Percentiles rank a stretch among this genome's conserved stretches.
These are phyloP conservation scores for Colletotrichum karsti DNA, from an alignment of 2,329 filamentous ascomycete species.

Conservation along the genomic window DNA sequence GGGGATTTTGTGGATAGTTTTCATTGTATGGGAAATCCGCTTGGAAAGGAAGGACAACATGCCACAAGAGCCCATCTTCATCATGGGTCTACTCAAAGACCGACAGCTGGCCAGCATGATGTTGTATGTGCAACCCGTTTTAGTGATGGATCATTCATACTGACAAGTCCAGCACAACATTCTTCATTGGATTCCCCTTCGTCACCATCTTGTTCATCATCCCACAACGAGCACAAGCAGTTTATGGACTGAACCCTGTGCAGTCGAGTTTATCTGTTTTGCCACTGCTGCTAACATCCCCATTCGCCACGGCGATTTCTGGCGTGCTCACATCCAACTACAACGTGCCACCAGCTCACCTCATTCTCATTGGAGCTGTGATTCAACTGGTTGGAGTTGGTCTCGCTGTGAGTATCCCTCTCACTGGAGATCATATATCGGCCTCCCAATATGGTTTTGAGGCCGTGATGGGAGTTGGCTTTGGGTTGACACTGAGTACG, in stretches of 20 bases:
- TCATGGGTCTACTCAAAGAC: neutral
- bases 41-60: neutral
- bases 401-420: conserved; percentile 34
- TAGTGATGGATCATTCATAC: neutral
- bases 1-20: neutral
- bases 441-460: conserved; percentile 36
- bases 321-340: conserved; percentile 38
- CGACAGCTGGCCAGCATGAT: neutral
- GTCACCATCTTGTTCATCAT: conserved; percentile 39
- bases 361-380: conserved; percentile 36
- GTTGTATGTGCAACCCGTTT: neutral
- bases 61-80: neutral
- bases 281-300: conserved; percentile 42
- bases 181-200: conserved; percentile 36
- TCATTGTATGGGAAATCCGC: neutral
- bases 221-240: conserved; percentile 32
- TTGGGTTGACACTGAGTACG: conserved; percentile 43
- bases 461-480: conserved; percentile 46
- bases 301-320: conserved; percentile 39
- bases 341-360: conserved; percentile 39
- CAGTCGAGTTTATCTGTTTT: conserved; percentile 42
- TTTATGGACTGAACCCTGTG: conserved; percentile 41
- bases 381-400: conserved; percentile 44
- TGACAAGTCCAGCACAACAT: neutral
- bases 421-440: conserved; percentile 34